Evolutionary conservation across 495 filamentous ascomycete species (phyloP).

Genomic region (Penicillium lagena): DNA sequence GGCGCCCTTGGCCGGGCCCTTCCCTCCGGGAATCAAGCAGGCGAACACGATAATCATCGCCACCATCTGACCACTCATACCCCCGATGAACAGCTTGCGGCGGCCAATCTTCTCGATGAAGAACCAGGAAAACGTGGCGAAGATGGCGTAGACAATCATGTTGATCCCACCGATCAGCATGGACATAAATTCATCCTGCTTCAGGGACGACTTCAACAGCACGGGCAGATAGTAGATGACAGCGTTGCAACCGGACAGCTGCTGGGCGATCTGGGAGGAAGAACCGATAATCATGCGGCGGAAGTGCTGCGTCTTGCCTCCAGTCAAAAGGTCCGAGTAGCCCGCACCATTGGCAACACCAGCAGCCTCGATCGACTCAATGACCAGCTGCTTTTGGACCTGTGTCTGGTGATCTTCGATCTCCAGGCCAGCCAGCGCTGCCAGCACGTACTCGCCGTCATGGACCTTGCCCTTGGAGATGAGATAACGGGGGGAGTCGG

Average conservation of each 20-base stretch:
- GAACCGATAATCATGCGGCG: slow-evolving; percentile 45
- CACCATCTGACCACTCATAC: slow-evolving; percentile 61
- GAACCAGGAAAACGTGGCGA: slow-evolving; percentile 77
- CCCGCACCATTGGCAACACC: slow-evolving; percentile 28
- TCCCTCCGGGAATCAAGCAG: slow-evolving; percentile 56
- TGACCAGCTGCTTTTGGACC: slow-evolving; percentile 59
- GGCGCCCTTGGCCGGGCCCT: slow-evolving; percentile 55
- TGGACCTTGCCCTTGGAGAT: slow-evolving; percentile 59
- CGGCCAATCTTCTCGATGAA: slow-evolving; percentile 73
- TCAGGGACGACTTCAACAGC: slow-evolving; percentile 62
- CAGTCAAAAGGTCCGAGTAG: slow-evolving; percentile 35
- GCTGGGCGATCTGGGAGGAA: slow-evolving; percentile 74
- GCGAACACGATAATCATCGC: slow-evolving; percentile 73
- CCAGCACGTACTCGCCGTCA: slow-evolving; percentile 63
- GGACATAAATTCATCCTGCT: slow-evolving; percentile 54
- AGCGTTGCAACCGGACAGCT: slow-evolving; percentile 70
- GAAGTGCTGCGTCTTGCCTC: slow-evolving; percentile 39
- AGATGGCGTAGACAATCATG: slow-evolving; percentile 78
- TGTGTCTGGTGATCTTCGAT: slow-evolving; percentile 51
- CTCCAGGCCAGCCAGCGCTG: slow-evolving; percentile 58
- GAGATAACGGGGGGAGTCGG: slow-evolving; percentile 74
- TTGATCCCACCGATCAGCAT: slow-evolving; percentile 75
- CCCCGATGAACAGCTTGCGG: slow-evolving; percentile 66
- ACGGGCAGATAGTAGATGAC: slow-evolving; percentile 86
- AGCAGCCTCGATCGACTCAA: slow-evolving; percentile 65